Conservation (phyloP, 1,139 yeast genomes). For the Sugiyamaella novakii region DNA sequence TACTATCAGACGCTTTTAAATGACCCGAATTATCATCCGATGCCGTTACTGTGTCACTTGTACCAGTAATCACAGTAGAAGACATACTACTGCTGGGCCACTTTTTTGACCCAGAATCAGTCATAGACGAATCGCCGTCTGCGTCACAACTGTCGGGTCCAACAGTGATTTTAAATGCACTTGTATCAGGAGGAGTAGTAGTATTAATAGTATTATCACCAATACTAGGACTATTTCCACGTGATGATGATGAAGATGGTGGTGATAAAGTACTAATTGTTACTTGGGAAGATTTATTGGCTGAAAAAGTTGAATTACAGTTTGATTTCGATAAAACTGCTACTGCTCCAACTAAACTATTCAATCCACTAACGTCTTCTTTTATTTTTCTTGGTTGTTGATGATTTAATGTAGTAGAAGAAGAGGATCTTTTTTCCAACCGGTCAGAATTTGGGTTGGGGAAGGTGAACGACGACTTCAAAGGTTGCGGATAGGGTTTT, state of each 20-base stretch:
- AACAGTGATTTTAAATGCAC: conserved; percentile 21
- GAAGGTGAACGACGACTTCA: conserved; percentile 19
- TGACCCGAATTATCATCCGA: neutral
- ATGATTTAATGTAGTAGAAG: neutral
- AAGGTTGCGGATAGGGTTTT: conserved; percentile 22
- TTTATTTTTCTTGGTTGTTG: conserved; percentile 3
- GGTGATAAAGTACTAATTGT: conserved; percentile 2
- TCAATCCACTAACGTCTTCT: conserved; percentile 14
- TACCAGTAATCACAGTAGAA: conserved; percentile 12
- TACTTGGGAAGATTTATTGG: neutral
- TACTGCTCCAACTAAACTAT: conserved; percentile 17
- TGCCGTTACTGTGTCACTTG: conserved; percentile 1
- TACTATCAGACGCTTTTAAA: conserved; percentile 4
- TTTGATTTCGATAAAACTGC: conserved; percentile 6
- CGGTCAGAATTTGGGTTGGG: conserved; percentile 19
- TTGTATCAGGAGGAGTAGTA: conserved; percentile 19
- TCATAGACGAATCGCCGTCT: conserved; percentile 21
- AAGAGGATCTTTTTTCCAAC: conserved; percentile 9
- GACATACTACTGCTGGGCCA: conserved; percentile 6
- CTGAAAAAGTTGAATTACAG: conserved; percentile 1
- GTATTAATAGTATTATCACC: conserved; percentile 2
- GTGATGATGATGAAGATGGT: conserved; percentile 11
- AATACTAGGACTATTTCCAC: conserved; percentile 12
- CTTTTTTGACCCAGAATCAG: conserved; percentile 18
- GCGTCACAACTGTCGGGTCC: conserved; percentile 8